A percentile compares a stretch with the other conserved stretches of the same genome.
Conservation (phyloP, 805 yeast species). For the Metschnikowia picachoensis region DNA sequence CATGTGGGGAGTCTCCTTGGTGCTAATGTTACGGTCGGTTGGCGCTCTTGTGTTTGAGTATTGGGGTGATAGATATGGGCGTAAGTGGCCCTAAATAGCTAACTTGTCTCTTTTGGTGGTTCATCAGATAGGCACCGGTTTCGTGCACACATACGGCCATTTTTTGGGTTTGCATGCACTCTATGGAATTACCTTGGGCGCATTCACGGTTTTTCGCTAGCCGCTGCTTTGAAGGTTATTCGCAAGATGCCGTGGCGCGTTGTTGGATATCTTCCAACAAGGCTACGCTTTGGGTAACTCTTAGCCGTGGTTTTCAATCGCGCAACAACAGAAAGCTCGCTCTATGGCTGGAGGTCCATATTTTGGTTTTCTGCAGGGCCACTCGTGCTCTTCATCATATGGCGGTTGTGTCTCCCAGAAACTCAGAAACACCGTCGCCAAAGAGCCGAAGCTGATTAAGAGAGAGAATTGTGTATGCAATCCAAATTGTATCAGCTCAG, state of each 20-base stretch:
- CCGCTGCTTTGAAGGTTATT: conserved; percentile 63
- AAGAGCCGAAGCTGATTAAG: conserved; percentile 9
- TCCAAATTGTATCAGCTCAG: conserved; percentile 12
- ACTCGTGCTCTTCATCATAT: conserved; percentile 52
- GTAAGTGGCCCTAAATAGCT: conserved; percentile 53
- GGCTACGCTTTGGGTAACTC: conserved; percentile 73
- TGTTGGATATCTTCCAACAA: conserved; percentile 71
- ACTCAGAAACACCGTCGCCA: conserved; percentile 46
- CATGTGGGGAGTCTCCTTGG: conserved; percentile 70
- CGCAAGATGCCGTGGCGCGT: conserved; percentile 53
- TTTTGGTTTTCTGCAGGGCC: conserved; percentile 73
- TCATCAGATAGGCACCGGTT: conserved; percentile 62
- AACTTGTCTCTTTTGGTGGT: conserved; percentile 45
- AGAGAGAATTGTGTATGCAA: conserved; percentile 5
- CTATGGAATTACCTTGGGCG: conserved; percentile 71
- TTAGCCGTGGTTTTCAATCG: conserved; percentile 63
- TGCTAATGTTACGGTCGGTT: conserved; percentile 63
- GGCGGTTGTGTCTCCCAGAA: conserved; percentile 58
- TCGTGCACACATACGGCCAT: conserved; percentile 51
- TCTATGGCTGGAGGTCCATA: conserved; percentile 59
- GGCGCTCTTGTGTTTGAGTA: conserved; percentile 63
- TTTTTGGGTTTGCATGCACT: conserved; percentile 61
- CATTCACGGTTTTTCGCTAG: conserved; percentile 59
- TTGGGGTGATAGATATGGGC: conserved; percentile 56
- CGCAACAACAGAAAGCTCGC: conserved; percentile 46